These are phyloP conservation scores for Podospora didyma DNA, from an alignment of 495 filamentous ascomycete genomes.

Conservation along the genomic window DNA sequence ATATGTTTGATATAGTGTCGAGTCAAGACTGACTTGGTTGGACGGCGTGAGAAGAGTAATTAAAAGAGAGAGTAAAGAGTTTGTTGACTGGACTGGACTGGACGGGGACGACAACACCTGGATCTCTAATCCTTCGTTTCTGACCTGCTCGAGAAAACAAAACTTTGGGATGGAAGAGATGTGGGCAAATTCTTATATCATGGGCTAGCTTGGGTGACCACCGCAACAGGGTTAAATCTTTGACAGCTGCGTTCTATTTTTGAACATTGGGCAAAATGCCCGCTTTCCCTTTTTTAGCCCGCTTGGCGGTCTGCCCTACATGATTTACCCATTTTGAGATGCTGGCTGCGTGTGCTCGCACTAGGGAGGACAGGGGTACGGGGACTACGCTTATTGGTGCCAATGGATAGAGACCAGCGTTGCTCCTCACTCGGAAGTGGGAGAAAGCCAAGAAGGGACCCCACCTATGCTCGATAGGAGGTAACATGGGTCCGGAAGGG, in stretches of 20 bases:
- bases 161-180: conserved; percentile 23
- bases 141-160: conserved; percentile 30
- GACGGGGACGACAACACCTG: conserved; percentile 37
- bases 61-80: conserved; percentile 33
- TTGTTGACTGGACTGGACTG: conserved; percentile 36
- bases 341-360: conserved; percentile 23
- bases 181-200: conserved; percentile 50
- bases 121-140: conserved; percentile 34
- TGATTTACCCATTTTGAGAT: conserved; percentile 15
- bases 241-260: conserved; percentile 35
- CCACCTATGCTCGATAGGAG: conserved; percentile 21
- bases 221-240: conserved; percentile 1
- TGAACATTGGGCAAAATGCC: conserved; percentile 36
- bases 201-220: conserved; percentile 19
- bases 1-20: conserved; percentile 9
- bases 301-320: conserved; percentile 15
- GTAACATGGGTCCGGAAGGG: conserved; percentile 23
- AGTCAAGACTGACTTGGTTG: conserved; percentile 30
- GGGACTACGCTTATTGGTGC: conserved; percentile 41
- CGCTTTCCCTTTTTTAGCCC: conserved; percentile 31
- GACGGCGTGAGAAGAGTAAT: conserved; percentile 32
- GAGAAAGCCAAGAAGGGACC: conserved; percentile 26
- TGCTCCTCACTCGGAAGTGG: conserved; percentile 29
- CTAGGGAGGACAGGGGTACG: conserved; percentile 20
- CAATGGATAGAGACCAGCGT: conserved; percentile 32